Evolutionary conservation across 176 grass and related monocot genomes (phyloP), one percentile per base, ranked within the genome.

Genomic region (Aegilops sharonensis): DNA sequence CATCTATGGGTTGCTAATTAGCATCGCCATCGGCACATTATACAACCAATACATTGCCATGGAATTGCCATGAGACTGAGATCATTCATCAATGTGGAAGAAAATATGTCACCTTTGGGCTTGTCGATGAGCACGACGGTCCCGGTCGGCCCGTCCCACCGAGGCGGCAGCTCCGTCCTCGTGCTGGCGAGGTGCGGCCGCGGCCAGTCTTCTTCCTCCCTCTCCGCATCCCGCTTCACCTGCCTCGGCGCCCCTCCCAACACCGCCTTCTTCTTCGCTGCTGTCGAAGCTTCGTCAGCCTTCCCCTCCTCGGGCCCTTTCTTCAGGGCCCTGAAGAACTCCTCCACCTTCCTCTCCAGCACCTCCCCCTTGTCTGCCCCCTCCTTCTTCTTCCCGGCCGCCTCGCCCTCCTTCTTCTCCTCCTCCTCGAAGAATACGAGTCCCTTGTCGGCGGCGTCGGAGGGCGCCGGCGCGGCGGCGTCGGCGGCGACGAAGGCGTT

Each of bases 361-460:
- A 92, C 87, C 68, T 86, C 91, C 78, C 48, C 88, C 75, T 78
- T 89, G 80, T 84, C 68, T 24, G 12, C 70, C 37, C 6, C 79
- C 21, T 39, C 64, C 24, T 29, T 59, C 24, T 29, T 59, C 40
- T 67, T 63, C 24, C 24, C 43, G 9, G 17, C 64, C 1, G 21
- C 73, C 3, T 17, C 73, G 1, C 32, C 62, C 2, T 63, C 79
- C 47, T 67, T 79, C 61, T 88, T 87, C 61, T 88, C 73, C 21
- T 94, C 90, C n/a, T 97, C 92, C n/a, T 97, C 92, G 81, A 98
- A 95, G 87, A 98, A 98, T 1, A 98, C 90, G 71, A 98, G 91
- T 1, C 78, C 80, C 87, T 50, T 94, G 34, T 94, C 93, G 68
- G 61, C 81, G 29, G 61, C 81, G 29, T 60, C 85, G 50, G 84